These are phyloP conservation scores for Trypanosoma lewisi DNA, from an alignment of 208 protist genomes.

Conservation along the genomic window DNA sequence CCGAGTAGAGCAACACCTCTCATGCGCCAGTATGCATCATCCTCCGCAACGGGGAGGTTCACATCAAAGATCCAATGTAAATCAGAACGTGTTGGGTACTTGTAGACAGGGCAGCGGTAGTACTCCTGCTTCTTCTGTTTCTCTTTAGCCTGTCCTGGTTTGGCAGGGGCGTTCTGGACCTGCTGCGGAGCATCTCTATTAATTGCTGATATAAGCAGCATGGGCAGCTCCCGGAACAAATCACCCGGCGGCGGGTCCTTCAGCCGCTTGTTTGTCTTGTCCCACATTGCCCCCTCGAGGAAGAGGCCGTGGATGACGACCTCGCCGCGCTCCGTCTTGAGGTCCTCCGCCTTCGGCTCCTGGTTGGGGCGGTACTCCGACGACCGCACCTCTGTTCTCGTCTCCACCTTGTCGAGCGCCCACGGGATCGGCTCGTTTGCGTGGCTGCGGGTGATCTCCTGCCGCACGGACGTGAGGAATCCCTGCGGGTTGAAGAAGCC, in stretches of 20 bases:
- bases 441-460: slow-evolving; percentile 95
- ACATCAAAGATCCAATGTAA: slow-evolving; percentile 97
- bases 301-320: slow-evolving; percentile 98
- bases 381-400: slow-evolving; percentile 93
- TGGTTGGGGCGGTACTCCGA: slow-evolving; percentile 88
- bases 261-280: slow-evolving; percentile 91
- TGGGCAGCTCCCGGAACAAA: slow-evolving; percentile 94
- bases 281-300: slow-evolving; percentile 97
- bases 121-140: slow-evolving; percentile 88
- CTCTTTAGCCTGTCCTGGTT: slow-evolving; percentile 72
- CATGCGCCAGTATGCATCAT: slow-evolving; percentile 96
- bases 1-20: slow-evolving; percentile 93
- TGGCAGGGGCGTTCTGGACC: slow-evolving; percentile 44
- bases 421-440: slow-evolving; percentile 89
- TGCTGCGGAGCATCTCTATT: slow-evolving; percentile 84
- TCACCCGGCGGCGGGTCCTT: slow-evolving; percentile 94
- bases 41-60: slow-evolving; percentile 92
- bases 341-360: slow-evolving; percentile 91
- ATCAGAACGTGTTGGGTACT: slow-evolving; percentile 93
- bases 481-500: slow-evolving; percentile 99
- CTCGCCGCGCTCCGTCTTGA: slow-evolving; percentile 92
- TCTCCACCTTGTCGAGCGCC: slow-evolving; percentile 96
- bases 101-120: slow-evolving; percentile 98
- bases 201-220: slow-evolving; percentile 94
- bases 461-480: slow-evolving; percentile 98